Percentiles rank a stretch among this genome's conserved stretches.
Conservation (phyloP, 2,329 filamentous ascomycete species). For the Aspergillus sp. region DNA sequence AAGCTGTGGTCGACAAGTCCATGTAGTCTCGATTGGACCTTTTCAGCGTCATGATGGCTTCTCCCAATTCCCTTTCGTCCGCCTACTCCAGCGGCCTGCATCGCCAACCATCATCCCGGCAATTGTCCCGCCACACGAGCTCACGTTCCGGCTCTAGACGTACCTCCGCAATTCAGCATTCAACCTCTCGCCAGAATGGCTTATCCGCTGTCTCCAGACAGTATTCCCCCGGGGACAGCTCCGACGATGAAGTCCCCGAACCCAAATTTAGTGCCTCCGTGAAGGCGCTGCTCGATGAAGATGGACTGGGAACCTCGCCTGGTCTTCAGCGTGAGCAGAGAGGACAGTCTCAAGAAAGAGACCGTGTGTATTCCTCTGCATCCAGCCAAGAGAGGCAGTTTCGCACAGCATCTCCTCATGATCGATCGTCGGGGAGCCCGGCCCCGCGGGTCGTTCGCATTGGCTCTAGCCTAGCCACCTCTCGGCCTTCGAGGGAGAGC, state of each 20-base stretch:
- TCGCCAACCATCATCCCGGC: conserved; percentile 30
- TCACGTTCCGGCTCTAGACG: conserved; percentile 30
- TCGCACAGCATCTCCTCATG: conserved; percentile 32
- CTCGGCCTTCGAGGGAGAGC: conserved; percentile 30
- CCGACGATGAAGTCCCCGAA: conserved; percentile 86
- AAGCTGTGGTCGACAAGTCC: background rate
- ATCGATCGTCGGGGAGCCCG: conserved; percentile 37
- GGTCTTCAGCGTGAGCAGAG: conserved; percentile 26
- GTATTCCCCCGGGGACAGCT: conserved; percentile 68
- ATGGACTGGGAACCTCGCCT: conserved; percentile 48
- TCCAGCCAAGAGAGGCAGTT: conserved; percentile 29
- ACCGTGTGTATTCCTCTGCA: conserved; percentile 18
- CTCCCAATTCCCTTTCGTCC: conserved; percentile 33
- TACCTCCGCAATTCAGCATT: conserved; percentile 21
- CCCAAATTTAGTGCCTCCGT: conserved; percentile 91
- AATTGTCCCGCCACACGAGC: conserved; percentile 32
- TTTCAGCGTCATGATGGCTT: conserved; percentile 22
- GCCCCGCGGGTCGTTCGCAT: conserved; percentile 38
- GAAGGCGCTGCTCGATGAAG: conserved; percentile 68
- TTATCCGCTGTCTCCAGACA: conserved; percentile 17
- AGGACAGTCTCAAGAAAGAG: conserved; percentile 17
- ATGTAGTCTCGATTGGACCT: conserved; percentile 2
- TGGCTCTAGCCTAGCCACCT: conserved; percentile 25
- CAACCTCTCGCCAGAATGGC: conserved; percentile 13
- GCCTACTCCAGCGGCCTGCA: conserved; percentile 30